These are phyloP conservation scores for Cercophora newfieldiana DNA, from an alignment of 495 filamentous ascomycete genomes.

Conservation along the genomic window DNA sequence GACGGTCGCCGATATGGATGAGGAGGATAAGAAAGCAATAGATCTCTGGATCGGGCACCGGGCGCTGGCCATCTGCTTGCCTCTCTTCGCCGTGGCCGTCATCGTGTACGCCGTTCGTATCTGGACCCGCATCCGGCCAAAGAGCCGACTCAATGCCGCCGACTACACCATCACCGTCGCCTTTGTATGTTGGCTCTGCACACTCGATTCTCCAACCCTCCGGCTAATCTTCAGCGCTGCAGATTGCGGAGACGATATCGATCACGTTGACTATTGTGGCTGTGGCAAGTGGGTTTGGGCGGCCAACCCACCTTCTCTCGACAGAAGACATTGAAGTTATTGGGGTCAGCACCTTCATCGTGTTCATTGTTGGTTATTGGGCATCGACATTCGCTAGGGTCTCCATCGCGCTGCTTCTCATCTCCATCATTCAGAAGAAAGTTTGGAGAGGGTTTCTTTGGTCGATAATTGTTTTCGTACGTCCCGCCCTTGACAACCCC, in stretches of 20 bases:
- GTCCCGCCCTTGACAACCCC: too few species aligned
- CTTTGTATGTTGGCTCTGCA: neutral
- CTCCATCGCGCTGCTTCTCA: slow-evolving; percentile 8
- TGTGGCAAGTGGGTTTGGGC: slow-evolving; percentile 2
- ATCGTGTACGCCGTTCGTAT: slow-evolving; percentile 3
- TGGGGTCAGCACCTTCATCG: slow-evolving; percentile 6
- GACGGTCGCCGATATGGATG: neutral
- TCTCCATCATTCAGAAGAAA: neutral
- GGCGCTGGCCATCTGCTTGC: neutral
- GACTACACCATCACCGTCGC: slow-evolving; percentile 12
- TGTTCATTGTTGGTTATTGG: slow-evolving; percentile 4
- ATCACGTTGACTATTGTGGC: slow-evolving; percentile 5
- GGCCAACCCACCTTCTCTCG: neutral
- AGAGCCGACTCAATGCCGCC: slow-evolving; percentile 7
- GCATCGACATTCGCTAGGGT: slow-evolving; percentile 8
- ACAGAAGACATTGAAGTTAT: neutral
- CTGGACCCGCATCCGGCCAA: slow-evolving; percentile 7
- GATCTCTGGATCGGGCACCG: neutral
- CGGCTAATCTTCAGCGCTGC: neutral
- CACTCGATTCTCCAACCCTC: neutral
- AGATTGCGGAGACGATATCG: slow-evolving; percentile 3
- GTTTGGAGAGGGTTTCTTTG: slow-evolving; percentile 3
- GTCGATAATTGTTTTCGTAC: slow-evolving; percentile 3
- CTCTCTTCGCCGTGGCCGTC: slow-evolving; percentile 5
- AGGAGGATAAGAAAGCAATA: neutral